Evolutionary conservation across 1,284 basidiomycete genomes (phyloP).

Genomic region (Xanthoconium separans): DNA sequence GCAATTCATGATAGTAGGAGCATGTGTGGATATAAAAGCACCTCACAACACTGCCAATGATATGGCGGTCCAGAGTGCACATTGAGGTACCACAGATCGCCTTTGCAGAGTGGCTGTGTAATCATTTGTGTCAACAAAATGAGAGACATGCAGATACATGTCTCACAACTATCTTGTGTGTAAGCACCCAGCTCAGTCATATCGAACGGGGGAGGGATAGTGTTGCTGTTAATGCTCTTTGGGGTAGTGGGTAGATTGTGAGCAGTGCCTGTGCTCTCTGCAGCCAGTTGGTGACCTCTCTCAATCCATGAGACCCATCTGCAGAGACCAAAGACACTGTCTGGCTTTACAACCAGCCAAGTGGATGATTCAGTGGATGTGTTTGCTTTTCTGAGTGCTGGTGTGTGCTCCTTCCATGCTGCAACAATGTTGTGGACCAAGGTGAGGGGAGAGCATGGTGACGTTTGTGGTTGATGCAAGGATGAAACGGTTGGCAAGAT

Average conservation of each 20-base stretch:
- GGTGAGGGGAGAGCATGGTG: constrained; percentile 65
- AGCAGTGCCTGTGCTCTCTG: constrained; percentile 16
- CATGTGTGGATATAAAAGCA: constrained; percentile 76
- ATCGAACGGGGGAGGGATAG: constrained; percentile 45
- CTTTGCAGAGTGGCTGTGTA: constrained; percentile 75
- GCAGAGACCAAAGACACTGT: constrained; percentile 63
- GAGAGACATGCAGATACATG: constrained; percentile 31
- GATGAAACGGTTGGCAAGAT: constrained; percentile 28
- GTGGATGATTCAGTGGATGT: constrained; percentile 26
- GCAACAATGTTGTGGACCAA: constrained; percentile 78
- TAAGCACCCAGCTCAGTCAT: constrained; percentile 47
- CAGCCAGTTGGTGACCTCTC: constrained; percentile 14
- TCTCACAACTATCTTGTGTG: constrained; percentile 44
- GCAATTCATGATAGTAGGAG: constrained; percentile 82
- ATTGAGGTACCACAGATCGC: constrained; percentile 85
- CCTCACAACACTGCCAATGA: constrained; percentile 83
- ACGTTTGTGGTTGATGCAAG: constrained; percentile 51
- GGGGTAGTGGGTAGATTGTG: constrained; percentile 25
- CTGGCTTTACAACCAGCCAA: constrained; percentile 25
- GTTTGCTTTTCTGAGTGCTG: constrained; percentile 31
- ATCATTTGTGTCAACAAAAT: constrained; percentile 31
- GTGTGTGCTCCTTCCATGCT: constrained; percentile 74
- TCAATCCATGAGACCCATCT: constrained; percentile 53
- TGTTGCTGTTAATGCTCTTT: constrained; percentile 32
- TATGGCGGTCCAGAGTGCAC: constrained; percentile 79